Conservation (phyloP, 768 basidiomycete species). For the Royoungia palumana region DNA sequence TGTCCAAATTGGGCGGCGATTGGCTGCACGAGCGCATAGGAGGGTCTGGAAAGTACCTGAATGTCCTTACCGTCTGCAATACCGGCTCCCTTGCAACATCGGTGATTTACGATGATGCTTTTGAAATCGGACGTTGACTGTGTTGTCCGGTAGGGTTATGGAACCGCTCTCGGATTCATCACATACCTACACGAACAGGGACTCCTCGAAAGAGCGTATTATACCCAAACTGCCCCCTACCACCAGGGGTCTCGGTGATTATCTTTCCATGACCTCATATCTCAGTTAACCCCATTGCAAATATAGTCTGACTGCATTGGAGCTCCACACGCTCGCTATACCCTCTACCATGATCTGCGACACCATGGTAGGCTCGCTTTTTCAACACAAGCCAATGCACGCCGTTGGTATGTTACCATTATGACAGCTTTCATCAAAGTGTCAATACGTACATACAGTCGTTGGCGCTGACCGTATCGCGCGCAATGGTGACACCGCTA, state of each 20-base stretch:
- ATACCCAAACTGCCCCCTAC: slow-evolving; percentile 92
- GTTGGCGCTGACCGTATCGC: slow-evolving; percentile 91
- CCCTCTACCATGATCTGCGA: slow-evolving; percentile 95
- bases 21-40: slow-evolving; percentile 60
- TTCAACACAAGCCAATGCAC: slow-evolving; percentile 83
- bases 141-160: slow-evolving; percentile 72
- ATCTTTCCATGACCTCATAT: not conserved
- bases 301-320: slow-evolving; percentile 79
- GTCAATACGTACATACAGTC: slow-evolving; percentile 35
- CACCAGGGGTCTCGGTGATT: slow-evolving; percentile 82
- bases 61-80: slow-evolving; percentile 92
- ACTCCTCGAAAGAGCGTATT: slow-evolving; percentile 80
- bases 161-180: slow-evolving; percentile 91
- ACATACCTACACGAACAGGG: slow-evolving; percentile 80
- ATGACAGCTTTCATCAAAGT: not conserved
- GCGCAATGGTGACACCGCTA: slow-evolving; percentile 93
- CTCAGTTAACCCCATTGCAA: not conserved
- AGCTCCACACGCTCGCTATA: slow-evolving; percentile 79
- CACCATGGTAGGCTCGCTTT: slow-evolving; percentile 94
- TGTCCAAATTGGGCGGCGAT: slow-evolving; percentile 81
- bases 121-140: not conserved
- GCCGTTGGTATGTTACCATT: slow-evolving; percentile 55
- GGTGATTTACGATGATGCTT: slow-evolving; percentile 35
- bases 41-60: slow-evolving; percentile 49
- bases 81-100: slow-evolving; percentile 96